Conservation (phyloP, 352 stramenopile species). For the Labyrinthula sp. region DNA sequence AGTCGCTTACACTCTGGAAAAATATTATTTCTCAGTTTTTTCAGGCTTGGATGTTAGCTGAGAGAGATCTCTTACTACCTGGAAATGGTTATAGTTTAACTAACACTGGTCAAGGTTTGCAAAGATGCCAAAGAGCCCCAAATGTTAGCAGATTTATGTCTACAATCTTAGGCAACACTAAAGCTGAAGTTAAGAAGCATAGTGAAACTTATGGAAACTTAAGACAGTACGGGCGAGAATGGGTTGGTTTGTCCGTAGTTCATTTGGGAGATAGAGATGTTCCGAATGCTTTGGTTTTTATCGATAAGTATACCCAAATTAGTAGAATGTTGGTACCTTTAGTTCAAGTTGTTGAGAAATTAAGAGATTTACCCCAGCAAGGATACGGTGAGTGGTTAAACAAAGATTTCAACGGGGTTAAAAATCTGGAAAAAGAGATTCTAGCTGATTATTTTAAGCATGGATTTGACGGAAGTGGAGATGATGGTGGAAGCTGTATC, state of each 20-base stretch:
- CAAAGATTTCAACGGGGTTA: conserved; percentile 52
- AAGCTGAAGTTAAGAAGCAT: conserved; percentile 36
- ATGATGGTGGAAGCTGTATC: conserved; percentile 76
- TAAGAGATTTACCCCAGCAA: conserved; percentile 36
- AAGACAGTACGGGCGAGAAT: too few relatives aligned
- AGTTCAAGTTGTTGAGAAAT: conserved; percentile 36
- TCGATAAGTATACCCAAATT: conserved; percentile 84
- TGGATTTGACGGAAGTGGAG: conserved; percentile 76
- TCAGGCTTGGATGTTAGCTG: conserved; percentile 77
- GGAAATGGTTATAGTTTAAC: conserved; percentile 57
- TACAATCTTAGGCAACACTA: conserved; percentile 45
- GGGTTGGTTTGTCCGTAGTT: conserved; percentile 80
- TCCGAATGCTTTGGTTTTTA: conserved; percentile 89
- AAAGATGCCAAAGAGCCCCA: conserved; percentile 71
- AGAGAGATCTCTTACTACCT: conserved; percentile 60
- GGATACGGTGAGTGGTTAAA: conserved; percentile 39
- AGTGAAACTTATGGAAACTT: too few relatives aligned
- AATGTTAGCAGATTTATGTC: conserved; percentile 76
- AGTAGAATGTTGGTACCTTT: conserved; percentile 44
- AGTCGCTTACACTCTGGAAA: conserved; percentile 80
- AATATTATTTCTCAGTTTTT: conserved; percentile 88
- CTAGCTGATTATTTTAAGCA: conserved; percentile 82
- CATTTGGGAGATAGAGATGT: conserved; percentile 92
- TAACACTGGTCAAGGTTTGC: conserved; percentile 79
- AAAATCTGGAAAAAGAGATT: conserved; percentile 60